Evolutionary conservation across 371 early-diverging fungal species (phyloP), one percentile per base, ranked within the genome.

Genomic region (Mucor circinelloides): DNA sequence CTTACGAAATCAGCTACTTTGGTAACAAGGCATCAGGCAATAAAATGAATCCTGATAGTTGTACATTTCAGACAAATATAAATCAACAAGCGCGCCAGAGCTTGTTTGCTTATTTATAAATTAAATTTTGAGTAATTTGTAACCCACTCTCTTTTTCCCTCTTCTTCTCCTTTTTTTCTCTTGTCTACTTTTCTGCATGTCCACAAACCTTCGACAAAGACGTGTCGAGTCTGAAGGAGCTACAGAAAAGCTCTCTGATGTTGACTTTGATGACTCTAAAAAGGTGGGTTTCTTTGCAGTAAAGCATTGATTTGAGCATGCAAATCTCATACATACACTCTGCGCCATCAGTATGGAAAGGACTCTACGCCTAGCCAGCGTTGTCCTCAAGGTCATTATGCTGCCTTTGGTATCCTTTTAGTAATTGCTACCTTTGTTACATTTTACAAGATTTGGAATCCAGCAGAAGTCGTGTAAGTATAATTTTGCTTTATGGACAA

Each of bases 201-300:
- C 67, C 30, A 34, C 34, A 19, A 40, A 69, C 19, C 70, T 69
- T 59, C 65, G 70, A 48, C 70, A 69, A 44, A 69, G 70, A 60
- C 70, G 65, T 60, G 70, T 55, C 46, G 70, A 69, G 42, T 42
- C 60, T 30, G 65, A 69, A 36, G 60, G 34, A 10, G 54, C 54
- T n/a, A 55, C 61, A 54, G 46, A 64, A 28, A 60, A 60, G 56
- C 65, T 50, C 25, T 31, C 32, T 9, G 65, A 60, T 9, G 60
- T 70, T 36, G 67, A 70, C 34, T 70, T 62, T 58, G 67, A 66
- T 50, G 71, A 70, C 52, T 70, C 71, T 17, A 66, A 70, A 70
- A 66, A 66, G 71, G 71, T 70, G 63, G 1, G 3, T 34, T 25
- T 46, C 38, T 28, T 31, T 13, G 4, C 13, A 36, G 36, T 36